Base-by-base conservation (phyloP, 163 green algal species). In the Scenedesmus sp. region DNA sequence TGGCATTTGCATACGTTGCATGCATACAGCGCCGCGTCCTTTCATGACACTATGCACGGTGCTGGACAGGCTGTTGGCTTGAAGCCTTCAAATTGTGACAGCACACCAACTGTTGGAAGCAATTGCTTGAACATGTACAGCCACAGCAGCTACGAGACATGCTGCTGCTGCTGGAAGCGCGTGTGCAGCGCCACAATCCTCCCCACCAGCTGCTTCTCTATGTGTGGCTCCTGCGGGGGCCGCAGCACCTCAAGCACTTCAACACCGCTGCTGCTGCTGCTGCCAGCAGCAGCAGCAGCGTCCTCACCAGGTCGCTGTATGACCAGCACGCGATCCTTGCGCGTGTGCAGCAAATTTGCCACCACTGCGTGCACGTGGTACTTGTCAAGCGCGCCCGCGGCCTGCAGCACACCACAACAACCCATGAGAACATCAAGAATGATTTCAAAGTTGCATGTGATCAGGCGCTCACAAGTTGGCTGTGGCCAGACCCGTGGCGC, bases 321-420 rank as follows among this genome's bases (percentile, higher is more conserved):
- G 4, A 98, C 73, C n/a, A 92, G 92, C 67, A 99, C 96, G 4
- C 93, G 46, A 26, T 98, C 94, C 83, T 98, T 98, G n/a, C 98
- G 95, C 0, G 96, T 98, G 73, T 99, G 93, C 73, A 99, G 94
- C 88, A 99, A 92, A 94, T 99, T 99, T 16, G 98, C 98, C 0
- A 99, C 96, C 60, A 99, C 98, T 52, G 96, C 93, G 93, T 99
- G 95, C 81, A 99, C 94, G 1, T 93, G 94, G 89, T 99, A 99
- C 6, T 92, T 94, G 7, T 83, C 13, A 54, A 96, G 79, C 57
- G 88, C 79, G 26, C 79, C 88, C 12, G 88, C 46, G 67, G 88
- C 88, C 88, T 88, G 76, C 86, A 59, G 67, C 23, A 64, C 56
- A 76, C 73, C 52, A 83, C 55, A 55, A 23, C 86, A 90, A 3